Base-by-base conservation (phyloP, 495 filamentous ascomycete species). In the Articulospora tetracladia region DNA sequence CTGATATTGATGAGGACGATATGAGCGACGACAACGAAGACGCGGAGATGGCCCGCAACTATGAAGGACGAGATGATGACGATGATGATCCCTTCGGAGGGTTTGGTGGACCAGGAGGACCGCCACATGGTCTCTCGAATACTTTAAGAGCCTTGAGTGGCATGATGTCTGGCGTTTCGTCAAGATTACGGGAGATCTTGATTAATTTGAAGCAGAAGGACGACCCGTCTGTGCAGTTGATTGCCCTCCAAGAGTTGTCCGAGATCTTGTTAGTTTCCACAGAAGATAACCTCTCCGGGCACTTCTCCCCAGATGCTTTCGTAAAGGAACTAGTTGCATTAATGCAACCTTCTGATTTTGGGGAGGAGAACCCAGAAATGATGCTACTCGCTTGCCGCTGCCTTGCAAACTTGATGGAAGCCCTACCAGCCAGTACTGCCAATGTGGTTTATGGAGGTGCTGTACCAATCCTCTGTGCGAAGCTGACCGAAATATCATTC, bases 361-460 rank as follows among this genome's bases (percentile, higher is more conserved):
- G 90, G 20, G 90, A 93, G 64, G 92, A 95, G 70, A 97, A 96
- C 68, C 89, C 93, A 3, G 93, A 99, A 72, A 97, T 97, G 65
- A 97, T 97, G 93, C 86, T 98, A 1, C 82, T 97, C 59, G 95
- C 95, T 3, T 98, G 95, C 71, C 89, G 95, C 50, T 98, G 90
- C 72, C 85, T 99, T 50, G 95, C 95, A 51, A 97, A 99, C 66
- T 72, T 99, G 28, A 99, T 99, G 93, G 95, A 99, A 70, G 95
- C 95, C 27, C 76, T 98, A 23, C 92, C 94, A 23, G 85, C 90
- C 19, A 93, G 94, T 53, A 93, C 92, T 24, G 90, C 92, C 17
- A 96, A 93, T 71, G 92, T 99, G 23, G 95, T 98, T 34, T 98
- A 97, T 69, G 92, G 93, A 17, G 91, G 92, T 41, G 95, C 95